phyloP scores from a whole-genome alignment of 208 protist genomes.

The Crithidia mellificae region DNA sequence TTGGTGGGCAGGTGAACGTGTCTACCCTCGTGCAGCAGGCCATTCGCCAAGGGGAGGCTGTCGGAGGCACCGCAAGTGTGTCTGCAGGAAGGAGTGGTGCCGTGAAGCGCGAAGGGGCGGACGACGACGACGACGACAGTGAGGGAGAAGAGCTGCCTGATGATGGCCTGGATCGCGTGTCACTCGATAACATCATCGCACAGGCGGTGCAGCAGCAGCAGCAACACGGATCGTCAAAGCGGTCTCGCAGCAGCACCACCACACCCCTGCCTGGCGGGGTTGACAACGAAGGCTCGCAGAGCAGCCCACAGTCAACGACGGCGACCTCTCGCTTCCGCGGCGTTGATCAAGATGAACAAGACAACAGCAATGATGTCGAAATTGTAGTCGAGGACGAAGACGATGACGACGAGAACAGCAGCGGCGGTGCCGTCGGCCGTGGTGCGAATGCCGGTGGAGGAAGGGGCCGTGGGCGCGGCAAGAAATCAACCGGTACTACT shows the following conservation, averaged over 20 bases:
- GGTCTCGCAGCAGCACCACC: constrained; percentile 17
- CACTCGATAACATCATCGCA: constrained; percentile 39
- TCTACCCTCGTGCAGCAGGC: constrained; percentile 22
- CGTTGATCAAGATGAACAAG: background rate
- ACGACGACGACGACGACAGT: constrained; percentile 22
- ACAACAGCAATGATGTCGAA: background rate
- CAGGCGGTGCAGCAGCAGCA: constrained; percentile 27
- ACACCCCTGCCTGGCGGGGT: background rate
- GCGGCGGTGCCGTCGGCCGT: background rate
- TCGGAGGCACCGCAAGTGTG: too few species aligned
- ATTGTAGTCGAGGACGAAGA: background rate
- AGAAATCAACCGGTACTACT: background rate
- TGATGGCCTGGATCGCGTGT: constrained; percentile 50
- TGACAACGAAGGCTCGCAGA: too few species aligned
- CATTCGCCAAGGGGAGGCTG: constrained; percentile 5
- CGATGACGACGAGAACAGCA: background rate
- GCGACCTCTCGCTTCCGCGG: too few species aligned
- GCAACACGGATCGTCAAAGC: constrained; percentile 12
- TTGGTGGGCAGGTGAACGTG: constrained; percentile 6
- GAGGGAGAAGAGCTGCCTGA: constrained; percentile 61
- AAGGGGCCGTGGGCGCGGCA: background rate
- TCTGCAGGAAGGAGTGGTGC: background rate
- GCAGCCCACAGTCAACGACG: too few species aligned
- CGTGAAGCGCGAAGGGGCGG: background rate
- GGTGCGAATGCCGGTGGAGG: too few species aligned